phyloP scores from a whole-genome alignment of 139 green algal species.

The Chlamydomonas urium region DNA sequence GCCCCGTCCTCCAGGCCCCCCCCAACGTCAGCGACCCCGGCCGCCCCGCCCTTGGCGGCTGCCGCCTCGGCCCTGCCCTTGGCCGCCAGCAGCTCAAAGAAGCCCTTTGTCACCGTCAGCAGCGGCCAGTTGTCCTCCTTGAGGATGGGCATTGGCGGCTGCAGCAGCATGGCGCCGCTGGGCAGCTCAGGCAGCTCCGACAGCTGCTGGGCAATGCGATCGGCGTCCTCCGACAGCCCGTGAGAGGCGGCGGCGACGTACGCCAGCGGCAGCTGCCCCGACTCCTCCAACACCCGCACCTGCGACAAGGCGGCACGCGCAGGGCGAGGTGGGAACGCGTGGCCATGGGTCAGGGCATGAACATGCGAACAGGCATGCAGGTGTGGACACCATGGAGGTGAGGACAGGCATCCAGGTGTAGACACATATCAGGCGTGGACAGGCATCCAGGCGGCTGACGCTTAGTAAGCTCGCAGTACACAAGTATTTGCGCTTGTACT shows the following conservation, averaged over 20 bases:
- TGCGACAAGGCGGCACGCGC: too few species aligned
- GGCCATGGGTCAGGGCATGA: too few species aligned
- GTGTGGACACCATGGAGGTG: background rate
- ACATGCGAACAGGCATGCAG: too few species aligned
- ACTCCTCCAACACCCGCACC: constrained; percentile 82
- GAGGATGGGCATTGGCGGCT: constrained; percentile 48
- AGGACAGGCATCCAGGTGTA: background rate
- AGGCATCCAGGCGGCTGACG: too few species aligned
- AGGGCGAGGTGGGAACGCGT: too few species aligned
- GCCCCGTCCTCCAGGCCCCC: constrained; percentile 59
- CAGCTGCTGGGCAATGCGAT: constrained; percentile 41
- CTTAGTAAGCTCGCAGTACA: too few species aligned
- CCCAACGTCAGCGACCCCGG: constrained; percentile 29
- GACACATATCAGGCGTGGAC: too few species aligned
- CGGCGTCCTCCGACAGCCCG: constrained; percentile 65
- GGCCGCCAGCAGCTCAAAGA: constrained; percentile 88
- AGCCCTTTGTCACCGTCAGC: constrained; percentile 93
- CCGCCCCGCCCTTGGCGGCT: background rate
- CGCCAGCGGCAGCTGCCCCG: constrained; percentile 85
- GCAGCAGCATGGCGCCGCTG: constrained; percentile 22
- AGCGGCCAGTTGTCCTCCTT: constrained; percentile 96
- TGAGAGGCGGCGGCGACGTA: constrained; percentile 88
- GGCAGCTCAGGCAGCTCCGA: constrained; percentile 30
- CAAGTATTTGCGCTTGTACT: too few species aligned
- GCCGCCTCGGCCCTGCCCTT: constrained; percentile 46